phyloP scores from a whole-genome alignment of 106 monocot species.

The Hemerocallis citrina region DNA sequence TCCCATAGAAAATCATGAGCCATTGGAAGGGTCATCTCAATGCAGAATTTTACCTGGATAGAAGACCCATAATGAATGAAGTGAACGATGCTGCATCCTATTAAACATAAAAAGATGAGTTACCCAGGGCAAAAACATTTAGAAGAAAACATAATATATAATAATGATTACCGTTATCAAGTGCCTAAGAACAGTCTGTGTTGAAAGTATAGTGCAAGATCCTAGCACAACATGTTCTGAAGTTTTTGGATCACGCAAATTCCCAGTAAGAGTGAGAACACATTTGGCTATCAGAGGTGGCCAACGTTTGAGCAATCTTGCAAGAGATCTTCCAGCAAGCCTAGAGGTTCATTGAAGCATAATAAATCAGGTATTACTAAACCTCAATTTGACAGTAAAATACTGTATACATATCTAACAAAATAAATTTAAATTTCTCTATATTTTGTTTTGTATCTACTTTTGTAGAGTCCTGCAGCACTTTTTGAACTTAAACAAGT shows the following conservation, averaged over 20 bases:
- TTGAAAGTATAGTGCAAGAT: conserved; percentile 63
- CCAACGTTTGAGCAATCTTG: conserved; percentile 80
- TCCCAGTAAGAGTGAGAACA: conserved; percentile 42
- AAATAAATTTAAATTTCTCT: neutral
- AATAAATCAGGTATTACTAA: conserved; percentile 12
- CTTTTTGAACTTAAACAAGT: no score
- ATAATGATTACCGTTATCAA: conserved; percentile 49
- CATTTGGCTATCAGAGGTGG: conserved; percentile 63
- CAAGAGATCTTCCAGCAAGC: conserved; percentile 60
- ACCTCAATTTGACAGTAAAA: no score
- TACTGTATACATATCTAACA: no score
- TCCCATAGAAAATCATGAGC: neutral
- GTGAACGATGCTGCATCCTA: conserved; percentile 74
- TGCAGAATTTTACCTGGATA: conserved; percentile 80
- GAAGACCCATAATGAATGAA: conserved; percentile 73
- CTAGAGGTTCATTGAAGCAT: conserved; percentile 28
- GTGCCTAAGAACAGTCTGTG: conserved; percentile 74
- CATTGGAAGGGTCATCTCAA: no score
- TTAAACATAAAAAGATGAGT: neutral
- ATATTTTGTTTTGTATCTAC: no score
- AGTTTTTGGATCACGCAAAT: conserved; percentile 61
- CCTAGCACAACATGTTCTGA: conserved; percentile 82
- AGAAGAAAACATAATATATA: neutral
- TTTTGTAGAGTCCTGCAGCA: no score
- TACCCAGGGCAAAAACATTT: neutral